phyloP scores from a whole-genome alignment of 805 yeast species.

The Blastobotrys mokoenaii region DNA sequence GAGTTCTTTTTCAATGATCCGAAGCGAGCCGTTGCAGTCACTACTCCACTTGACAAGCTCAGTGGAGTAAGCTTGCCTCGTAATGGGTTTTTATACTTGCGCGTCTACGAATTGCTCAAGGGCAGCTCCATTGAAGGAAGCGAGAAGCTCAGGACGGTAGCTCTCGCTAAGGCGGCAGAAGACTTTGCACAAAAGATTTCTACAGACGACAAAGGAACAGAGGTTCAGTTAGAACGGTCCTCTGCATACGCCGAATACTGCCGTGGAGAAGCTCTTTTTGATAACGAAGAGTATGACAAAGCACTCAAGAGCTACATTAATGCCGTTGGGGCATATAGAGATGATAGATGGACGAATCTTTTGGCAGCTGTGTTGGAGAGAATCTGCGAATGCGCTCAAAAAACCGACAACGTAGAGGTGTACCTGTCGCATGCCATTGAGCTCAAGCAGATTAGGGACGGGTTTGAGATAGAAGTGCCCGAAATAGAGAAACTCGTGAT shows the following conservation, averaged over 20 bases:
- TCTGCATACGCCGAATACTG: constrained; percentile 39
- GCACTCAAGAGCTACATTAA: constrained; percentile 37
- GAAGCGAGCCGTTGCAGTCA: constrained; percentile 9
- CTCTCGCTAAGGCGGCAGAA: constrained; percentile 14
- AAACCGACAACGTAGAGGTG: constrained; percentile 8
- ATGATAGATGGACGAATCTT: constrained; percentile 36
- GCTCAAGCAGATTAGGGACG: not conserved
- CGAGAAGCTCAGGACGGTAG: not conserved
- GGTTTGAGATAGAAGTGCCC: not conserved
- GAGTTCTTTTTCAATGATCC: constrained; percentile 29
- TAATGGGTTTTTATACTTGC: constrained; percentile 16
- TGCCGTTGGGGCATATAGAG: constrained; percentile 31
- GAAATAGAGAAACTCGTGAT: not conserved
- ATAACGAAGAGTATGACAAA: constrained; percentile 29
- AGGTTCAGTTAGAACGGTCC: constrained; percentile 27
- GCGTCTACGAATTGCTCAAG: constrained; percentile 9
- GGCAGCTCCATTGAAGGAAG: not conserved
- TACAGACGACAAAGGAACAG: constrained; percentile 19
- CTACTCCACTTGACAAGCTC: too few species aligned
- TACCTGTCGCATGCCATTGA: constrained; percentile 12
- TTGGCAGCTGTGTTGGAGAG: constrained; percentile 29
- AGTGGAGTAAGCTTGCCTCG: constrained; percentile 11
- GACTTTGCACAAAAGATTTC: constrained; percentile 11
- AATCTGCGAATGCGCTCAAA: constrained; percentile 30
- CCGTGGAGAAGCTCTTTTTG: constrained; percentile 42